Conservation (phyloP, 257 asterid species). For the Solanum sejunctum region DNA sequence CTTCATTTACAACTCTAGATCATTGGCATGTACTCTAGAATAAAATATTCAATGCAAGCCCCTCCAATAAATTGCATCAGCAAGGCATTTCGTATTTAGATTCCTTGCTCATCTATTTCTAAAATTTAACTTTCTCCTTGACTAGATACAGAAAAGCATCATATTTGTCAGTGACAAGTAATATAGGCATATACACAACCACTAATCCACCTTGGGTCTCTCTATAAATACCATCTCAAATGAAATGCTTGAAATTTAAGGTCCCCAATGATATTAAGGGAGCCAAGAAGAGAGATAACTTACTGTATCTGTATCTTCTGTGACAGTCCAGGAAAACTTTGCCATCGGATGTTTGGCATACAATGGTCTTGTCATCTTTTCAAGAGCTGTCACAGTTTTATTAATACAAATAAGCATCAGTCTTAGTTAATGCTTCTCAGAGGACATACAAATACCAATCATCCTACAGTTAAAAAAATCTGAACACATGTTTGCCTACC, state of each 20-base stretch:
- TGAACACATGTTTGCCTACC: slow-evolving; percentile 24
- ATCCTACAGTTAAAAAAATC: not conserved
- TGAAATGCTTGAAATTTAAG: not conserved
- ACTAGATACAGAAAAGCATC: not conserved
- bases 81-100: not conserved
- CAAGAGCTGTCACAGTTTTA: slow-evolving; percentile 49
- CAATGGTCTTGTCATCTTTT: slow-evolving; percentile 68
- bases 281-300: slow-evolving; percentile 7
- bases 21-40: not conserved
- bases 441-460: not conserved
- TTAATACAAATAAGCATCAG: not conserved
- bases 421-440: not conserved
- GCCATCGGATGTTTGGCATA: slow-evolving; percentile 96
- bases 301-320: slow-evolving; percentile 88
- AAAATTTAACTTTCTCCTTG: not conserved
- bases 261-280: not conserved
- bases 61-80: not conserved
- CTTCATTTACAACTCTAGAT: not conserved
- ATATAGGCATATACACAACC: not conserved
- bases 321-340: slow-evolving; percentile 89
- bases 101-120: not conserved
- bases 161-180: not conserved
- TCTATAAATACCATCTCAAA: not conserved
- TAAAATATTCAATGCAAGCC: not conserved
- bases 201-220: not conserved